Base-by-base conservation (phyloP, 768 basidiomycete species). In the Chalciporus piperatus region DNA sequence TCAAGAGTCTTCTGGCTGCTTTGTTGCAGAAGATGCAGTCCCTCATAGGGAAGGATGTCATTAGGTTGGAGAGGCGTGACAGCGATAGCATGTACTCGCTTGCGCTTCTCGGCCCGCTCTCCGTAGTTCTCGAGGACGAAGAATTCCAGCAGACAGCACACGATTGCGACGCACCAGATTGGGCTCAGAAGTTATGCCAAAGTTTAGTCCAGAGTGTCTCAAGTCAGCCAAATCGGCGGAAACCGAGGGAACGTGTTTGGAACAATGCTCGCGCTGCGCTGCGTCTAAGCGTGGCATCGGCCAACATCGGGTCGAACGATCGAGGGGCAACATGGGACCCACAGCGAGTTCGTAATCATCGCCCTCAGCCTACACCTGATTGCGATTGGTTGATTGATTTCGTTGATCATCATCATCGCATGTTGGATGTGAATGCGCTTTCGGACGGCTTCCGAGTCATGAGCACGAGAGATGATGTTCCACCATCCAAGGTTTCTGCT, bases 321-420 rank as follows among this genome's bases (percentile, higher is more conserved):
- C 16, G n/a, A 23, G 32, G 27, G 6, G 37, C 19, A 3, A 19
- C 33, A n/a, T 51, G 43, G 49, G 20, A 16, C 13, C 50, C 38
- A 28, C 50, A 28, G 7, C 42, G 12, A n/a, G 11, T 40, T 28
- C 42, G 40, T 22, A 35, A 27, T 3, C 42, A 22, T 37, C 30
- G 7, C 14, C 32, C 41, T 19, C 30, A 32, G 19, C 25, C 20
- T 17, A 33, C 48, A 2, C 19, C 13, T 28, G 52, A 39, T 10
- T 54, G 41, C 13, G 27, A 37, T 32, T 54, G 49, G 49, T 23
- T 54, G 27, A n/a, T 51, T 5, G 52, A 50, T 28, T 54, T 51
- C n/a, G 30, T 54, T n/a, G 37, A 23, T 16, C 25, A 54, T 43
- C 42, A 51, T 16, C 27, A 51, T 32, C 32, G 20, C n/a, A 23